Conservation (phyloP, 164 flowering plant species). For the Malania oleifera region DNA sequence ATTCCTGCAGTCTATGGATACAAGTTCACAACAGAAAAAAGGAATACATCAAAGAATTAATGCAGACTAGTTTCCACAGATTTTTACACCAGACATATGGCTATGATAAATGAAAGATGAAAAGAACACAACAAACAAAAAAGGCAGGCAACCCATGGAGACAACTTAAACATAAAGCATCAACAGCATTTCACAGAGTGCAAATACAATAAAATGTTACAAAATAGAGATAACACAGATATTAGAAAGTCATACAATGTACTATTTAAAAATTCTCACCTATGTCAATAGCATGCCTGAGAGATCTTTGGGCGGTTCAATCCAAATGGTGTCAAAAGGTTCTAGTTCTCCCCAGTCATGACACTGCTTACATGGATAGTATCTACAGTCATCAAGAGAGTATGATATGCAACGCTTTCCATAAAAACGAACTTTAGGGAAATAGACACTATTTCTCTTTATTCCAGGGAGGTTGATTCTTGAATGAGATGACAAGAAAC, state of each 20-base stretch:
- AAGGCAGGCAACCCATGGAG: too few species aligned
- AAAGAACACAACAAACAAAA: too few species aligned
- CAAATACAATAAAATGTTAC: too few species aligned
- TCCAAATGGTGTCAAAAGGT: constrained; percentile 45
- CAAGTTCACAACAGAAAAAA: too few species aligned
- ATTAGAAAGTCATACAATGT: too few species aligned
- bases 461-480: constrained; percentile 42
- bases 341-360: constrained; percentile 51
- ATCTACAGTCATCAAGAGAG: constrained; percentile 43
- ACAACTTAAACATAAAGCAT: not conserved
- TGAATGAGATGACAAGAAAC: constrained; percentile 46
- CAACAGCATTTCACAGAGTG: not conserved
- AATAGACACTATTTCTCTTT: constrained; percentile 50
- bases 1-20: too few species aligned
- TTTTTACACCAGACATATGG: too few species aligned
- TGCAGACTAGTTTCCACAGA: too few species aligned
- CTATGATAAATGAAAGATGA: too few species aligned
- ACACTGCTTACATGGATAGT: constrained; percentile 53
- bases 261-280: constrained; percentile 11
- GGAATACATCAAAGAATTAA: too few species aligned
- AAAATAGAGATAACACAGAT: too few species aligned
- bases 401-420: constrained; percentile 53
- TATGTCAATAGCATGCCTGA: constrained; percentile 7
- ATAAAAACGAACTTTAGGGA: constrained; percentile 53
- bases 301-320: constrained; percentile 45